Evolutionary conservation across 2,329 filamentous ascomycete species (phyloP).

Genomic region (Colletotrichum magnum): DNA sequence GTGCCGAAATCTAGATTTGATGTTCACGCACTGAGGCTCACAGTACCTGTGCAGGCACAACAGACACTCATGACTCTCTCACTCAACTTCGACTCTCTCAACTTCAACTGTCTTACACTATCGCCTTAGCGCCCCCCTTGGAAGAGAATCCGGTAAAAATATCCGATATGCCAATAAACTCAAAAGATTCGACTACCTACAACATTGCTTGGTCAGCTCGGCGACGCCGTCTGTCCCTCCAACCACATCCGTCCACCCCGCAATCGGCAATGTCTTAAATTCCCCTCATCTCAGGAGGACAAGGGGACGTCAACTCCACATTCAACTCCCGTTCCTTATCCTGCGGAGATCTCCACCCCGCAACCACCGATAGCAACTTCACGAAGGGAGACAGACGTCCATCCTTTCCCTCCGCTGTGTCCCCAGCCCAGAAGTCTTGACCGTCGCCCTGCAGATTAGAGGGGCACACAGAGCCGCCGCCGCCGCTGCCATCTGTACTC

Average conservation of each 20-base stretch:
- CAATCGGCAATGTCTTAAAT: background rate
- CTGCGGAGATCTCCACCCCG: constrained; percentile 37
- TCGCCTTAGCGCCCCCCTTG: background rate
- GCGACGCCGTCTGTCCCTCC: background rate
- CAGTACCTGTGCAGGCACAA: too few species aligned
- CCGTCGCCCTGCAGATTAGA: constrained; percentile 1
- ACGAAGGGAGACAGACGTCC: constrained; percentile 1
- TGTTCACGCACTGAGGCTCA: too few species aligned
- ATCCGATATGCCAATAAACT: background rate
- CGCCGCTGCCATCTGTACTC: too few species aligned
- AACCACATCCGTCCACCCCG: background rate
- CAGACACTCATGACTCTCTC: background rate
- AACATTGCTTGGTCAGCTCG: background rate
- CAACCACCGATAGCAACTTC: constrained; percentile 14
- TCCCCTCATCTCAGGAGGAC: background rate
- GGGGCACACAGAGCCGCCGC: background rate
- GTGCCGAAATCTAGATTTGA: too few species aligned
- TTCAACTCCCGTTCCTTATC: background rate
- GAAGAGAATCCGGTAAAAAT: background rate
- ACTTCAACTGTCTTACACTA: background rate
- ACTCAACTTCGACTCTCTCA: background rate
- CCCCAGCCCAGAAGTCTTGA: background rate
- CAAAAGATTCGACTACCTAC: background rate
- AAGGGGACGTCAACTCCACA: constrained; percentile 11
- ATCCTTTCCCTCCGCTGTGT: background rate